Percentiles rank a stretch among this genome's conserved stretches.
Conservation (phyloP, 2,329 filamentous ascomycete species). For the Neonectria faginata region DNA sequence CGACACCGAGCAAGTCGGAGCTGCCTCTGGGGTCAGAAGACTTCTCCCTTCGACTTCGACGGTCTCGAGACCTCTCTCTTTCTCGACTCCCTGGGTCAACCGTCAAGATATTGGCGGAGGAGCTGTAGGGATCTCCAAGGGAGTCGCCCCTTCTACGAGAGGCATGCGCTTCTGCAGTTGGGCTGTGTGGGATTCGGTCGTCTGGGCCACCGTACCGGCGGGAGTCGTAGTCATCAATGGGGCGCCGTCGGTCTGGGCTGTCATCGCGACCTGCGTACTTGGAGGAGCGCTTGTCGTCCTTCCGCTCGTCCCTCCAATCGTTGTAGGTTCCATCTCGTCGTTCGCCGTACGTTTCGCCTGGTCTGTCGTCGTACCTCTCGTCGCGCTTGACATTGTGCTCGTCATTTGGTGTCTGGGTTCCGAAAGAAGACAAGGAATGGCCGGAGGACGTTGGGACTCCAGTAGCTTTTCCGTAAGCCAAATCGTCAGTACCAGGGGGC, state of each 20-base stretch:
- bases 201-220: constrained; percentile 35
- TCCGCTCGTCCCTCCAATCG: constrained; percentile 10
- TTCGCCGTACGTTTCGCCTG: constrained; percentile 2
- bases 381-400: constrained; percentile 10
- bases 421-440: constrained; percentile 44
- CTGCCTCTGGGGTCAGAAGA: constrained; percentile 34
- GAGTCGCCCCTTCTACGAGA: constrained; percentile 38
- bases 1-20: constrained; percentile 41
- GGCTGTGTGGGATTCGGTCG: constrained; percentile 28
- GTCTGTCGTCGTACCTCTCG: constrained; percentile 8
- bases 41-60: constrained; percentile 48
- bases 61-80: constrained; percentile 51
- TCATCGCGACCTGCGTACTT: constrained; percentile 34
- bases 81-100: constrained; percentile 55
- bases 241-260: constrained; percentile 23
- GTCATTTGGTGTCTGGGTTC: constrained; percentile 41
- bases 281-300: constrained; percentile 21
- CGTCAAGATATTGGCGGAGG: constrained; percentile 55
- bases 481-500: constrained; percentile 36
- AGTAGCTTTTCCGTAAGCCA: constrained; percentile 42
- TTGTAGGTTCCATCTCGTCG: background rate
- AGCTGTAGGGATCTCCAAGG: constrained; percentile 52
- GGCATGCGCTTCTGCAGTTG: constrained; percentile 36
- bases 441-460: constrained; percentile 40
- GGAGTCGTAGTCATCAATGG: constrained; percentile 19